A percentile compares a stretch with the other conserved stretches of the same genome.
These are phyloP conservation scores for Amanita phalloides DNA, from an alignment of 768 basidiomycete species.

Conservation along the genomic window DNA sequence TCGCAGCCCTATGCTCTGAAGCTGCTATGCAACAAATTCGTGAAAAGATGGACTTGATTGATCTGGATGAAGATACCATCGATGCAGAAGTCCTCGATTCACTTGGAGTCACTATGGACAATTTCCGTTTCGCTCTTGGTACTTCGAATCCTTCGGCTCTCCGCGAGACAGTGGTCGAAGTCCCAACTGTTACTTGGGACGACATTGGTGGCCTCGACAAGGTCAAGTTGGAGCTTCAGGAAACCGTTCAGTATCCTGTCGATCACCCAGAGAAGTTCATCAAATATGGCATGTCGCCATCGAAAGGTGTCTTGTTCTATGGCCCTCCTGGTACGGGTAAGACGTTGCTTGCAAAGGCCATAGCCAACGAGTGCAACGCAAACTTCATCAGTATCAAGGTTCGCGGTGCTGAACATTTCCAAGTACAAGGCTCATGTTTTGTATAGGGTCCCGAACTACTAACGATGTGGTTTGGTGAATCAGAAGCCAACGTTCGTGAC, in stretches of 20 bases:
- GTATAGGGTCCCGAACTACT: slow-evolving; percentile 85
- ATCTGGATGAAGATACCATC: slow-evolving; percentile 95
- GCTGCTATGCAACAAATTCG: slow-evolving; percentile 99
- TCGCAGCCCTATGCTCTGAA: slow-evolving; percentile 96
- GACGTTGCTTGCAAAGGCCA: slow-evolving; percentile 96
- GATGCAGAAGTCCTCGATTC: slow-evolving; percentile 99
- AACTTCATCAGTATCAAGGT: slow-evolving; percentile 99
- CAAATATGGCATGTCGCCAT: slow-evolving; percentile 99
- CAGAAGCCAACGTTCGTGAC: slow-evolving; percentile 98
- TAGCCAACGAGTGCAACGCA: slow-evolving; percentile 99
- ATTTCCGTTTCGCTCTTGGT: slow-evolving; percentile 98
- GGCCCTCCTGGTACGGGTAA: slow-evolving; percentile 99
- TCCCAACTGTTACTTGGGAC: slow-evolving; percentile 98
- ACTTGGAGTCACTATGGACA: slow-evolving; percentile 99
- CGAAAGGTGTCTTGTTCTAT: slow-evolving; percentile 99
- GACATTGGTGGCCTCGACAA: slow-evolving; percentile 99
- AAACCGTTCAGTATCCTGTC: slow-evolving; percentile 99
- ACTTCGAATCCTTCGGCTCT: slow-evolving; percentile 97
- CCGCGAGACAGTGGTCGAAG: slow-evolving; percentile 98
- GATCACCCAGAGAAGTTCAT: slow-evolving; percentile 99
- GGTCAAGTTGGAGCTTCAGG: slow-evolving; percentile 98
- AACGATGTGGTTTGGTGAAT: slow-evolving; percentile 99
- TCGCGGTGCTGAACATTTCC: slow-evolving; percentile 1
- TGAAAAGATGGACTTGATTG: slow-evolving; percentile 99
- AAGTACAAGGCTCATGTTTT: slow-evolving; percentile 8